These are phyloP conservation scores for Pichia sp. DNA, from an alignment of 1,139 yeast genomes.

Conservation along the genomic window DNA sequence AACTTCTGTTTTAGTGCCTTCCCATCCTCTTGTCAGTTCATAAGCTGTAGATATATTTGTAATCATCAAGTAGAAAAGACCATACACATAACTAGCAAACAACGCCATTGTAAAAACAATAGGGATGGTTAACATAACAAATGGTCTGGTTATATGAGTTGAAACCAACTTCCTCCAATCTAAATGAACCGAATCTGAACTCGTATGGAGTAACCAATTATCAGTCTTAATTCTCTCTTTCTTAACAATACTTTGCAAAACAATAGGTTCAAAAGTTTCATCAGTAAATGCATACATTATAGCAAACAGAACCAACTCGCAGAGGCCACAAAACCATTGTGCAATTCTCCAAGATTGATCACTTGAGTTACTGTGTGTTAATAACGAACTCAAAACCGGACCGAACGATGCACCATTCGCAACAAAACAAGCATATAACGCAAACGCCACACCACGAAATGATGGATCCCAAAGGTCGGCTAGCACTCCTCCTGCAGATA, in stretches of 20 bases:
- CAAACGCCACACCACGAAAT: constrained; percentile 30
- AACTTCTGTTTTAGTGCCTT: constrained; percentile 45
- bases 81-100: constrained; percentile 47
- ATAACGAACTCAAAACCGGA: constrained; percentile 56
- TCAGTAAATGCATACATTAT: constrained; percentile 42
- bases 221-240: constrained; percentile 38
- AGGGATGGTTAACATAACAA: constrained; percentile 45
- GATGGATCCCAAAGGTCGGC: constrained; percentile 48
- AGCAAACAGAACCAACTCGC: constrained; percentile 38
- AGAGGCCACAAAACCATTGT: constrained; percentile 42
- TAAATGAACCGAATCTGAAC: constrained; percentile 43
- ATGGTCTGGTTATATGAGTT: constrained; percentile 42
- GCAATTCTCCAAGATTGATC: constrained; percentile 43
- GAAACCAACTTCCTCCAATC: constrained; percentile 36
- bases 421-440: constrained; percentile 52
- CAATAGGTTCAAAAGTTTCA: constrained; percentile 48
- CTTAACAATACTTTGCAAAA: constrained; percentile 46
- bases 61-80: constrained; percentile 41
- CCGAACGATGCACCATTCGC: constrained; percentile 64
- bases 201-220: constrained; percentile 7
- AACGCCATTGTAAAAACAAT: constrained; percentile 41
- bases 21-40: constrained; percentile 36
- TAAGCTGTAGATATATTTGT: constrained; percentile 40
- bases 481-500: constrained; percentile 59
- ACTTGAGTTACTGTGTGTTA: constrained; percentile 37